Evolutionary conservation across 2,329 filamentous ascomycete genomes (phyloP).

Genomic region (Aspergillus pseudoterreus): DNA sequence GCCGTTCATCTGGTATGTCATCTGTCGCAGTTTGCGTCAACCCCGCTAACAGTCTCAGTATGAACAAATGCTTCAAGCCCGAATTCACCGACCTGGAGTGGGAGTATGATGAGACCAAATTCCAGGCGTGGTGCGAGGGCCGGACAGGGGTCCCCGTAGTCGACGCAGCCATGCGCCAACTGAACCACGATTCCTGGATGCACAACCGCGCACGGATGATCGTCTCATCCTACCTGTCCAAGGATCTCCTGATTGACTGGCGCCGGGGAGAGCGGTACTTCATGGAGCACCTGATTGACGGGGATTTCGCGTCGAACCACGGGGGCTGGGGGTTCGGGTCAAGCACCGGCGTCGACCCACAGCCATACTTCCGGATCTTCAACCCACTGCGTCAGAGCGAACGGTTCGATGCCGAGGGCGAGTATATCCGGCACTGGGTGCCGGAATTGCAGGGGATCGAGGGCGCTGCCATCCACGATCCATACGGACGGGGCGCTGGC

Average conservation of each 20-base stretch:
- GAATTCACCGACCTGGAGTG: conserved; percentile 79
- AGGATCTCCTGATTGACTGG: conserved; percentile 81
- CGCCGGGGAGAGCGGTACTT: conserved; percentile 76
- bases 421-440: conserved; percentile 80
- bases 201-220: conserved; percentile 85
- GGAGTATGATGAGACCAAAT: conserved; percentile 69
- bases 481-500: conserved; percentile 64
- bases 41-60: conserved; percentile 36
- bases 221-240: conserved; percentile 73
- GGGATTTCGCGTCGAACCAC: conserved; percentile 77
- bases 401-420: conserved; percentile 75
- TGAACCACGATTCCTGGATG: conserved; percentile 68
- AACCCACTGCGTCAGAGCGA: conserved; percentile 81
- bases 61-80: conserved; percentile 76
- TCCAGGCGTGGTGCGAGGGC: conserved; percentile 70
- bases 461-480: conserved; percentile 74
- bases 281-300: conserved; percentile 76
- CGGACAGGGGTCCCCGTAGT: conserved; percentile 78
- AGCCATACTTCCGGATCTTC: conserved; percentile 89
- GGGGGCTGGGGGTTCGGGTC: conserved; percentile 66
- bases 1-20: conserved; percentile 60
- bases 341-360: conserved; percentile 72
- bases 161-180: conserved; percentile 80
- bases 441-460: conserved; percentile 64
- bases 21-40: too few species aligned